Evolutionary conservation across 176 grass and related monocot genomes (phyloP).

Genomic region (Avena eriantha): DNA sequence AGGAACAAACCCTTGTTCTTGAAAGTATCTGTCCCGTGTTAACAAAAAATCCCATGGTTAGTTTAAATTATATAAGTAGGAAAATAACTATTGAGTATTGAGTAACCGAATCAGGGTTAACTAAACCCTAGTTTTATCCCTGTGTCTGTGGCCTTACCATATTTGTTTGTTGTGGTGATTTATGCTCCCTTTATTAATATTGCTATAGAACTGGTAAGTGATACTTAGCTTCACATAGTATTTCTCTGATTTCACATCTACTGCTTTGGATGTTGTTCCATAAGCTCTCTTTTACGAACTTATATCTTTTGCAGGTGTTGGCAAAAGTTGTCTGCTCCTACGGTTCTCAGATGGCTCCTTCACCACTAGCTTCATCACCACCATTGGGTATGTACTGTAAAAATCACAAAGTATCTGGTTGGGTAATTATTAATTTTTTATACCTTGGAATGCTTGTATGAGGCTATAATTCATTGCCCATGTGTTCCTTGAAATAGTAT

Average conservation of each 20-base stretch:
- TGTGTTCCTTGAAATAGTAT: conserved; percentile 50
- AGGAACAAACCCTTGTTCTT: not conserved
- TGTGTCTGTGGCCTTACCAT: not conserved
- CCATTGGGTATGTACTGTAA: conserved; percentile 57
- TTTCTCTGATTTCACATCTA: not conserved
- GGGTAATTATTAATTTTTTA: not conserved
- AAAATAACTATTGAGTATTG: not conserved
- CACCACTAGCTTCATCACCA: conserved; percentile 71
- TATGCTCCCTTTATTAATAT: not conserved
- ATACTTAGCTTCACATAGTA: not conserved
- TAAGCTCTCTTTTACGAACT: not conserved
- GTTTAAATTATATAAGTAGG: not conserved
- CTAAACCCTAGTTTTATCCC: not conserved
- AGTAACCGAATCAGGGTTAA: not conserved
- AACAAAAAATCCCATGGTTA: not conserved
- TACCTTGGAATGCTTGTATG: not conserved
- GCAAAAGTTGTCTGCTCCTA: conserved; percentile 71
- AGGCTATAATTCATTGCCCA: not conserved
- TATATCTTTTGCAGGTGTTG: conserved; percentile 52
- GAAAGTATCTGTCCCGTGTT: not conserved
- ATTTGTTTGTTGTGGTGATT: not conserved
- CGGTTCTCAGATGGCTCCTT: conserved; percentile 74
- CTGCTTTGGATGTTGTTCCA: not conserved
- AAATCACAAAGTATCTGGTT: not conserved
- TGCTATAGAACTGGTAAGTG: not conserved